Percentiles rank a stretch among this genome's conserved stretches.
Evolutionary conservation across 169 alveolate species (phyloP).

Genomic region (Theileria orientalis): DNA sequence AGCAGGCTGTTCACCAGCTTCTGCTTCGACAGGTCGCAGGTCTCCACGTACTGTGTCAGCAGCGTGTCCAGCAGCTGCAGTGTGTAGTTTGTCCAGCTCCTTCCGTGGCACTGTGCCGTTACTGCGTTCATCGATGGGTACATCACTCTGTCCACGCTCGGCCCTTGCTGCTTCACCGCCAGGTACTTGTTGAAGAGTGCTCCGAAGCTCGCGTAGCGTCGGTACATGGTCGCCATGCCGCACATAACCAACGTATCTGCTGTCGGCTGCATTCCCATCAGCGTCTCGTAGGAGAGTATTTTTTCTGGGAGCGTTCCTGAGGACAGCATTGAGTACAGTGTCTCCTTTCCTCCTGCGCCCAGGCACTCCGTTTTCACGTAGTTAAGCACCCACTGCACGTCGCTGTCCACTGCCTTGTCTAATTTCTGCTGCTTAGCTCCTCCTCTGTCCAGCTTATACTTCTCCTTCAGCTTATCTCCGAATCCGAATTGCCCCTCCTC

Average conservation of each 20-base stretch:
- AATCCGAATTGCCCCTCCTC: neutral
- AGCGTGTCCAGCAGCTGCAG: neutral
- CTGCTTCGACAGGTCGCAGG: neutral
- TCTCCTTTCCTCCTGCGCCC: neutral
- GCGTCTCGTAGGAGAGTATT: constrained; percentile 1
- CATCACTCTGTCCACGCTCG: neutral
- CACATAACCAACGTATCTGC: constrained; percentile 10
- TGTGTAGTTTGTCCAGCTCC: neutral
- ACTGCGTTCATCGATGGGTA: neutral
- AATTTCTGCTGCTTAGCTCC: neutral
- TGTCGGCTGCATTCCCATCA: neutral
- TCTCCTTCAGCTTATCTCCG: neutral
- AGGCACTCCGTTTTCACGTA: neutral
- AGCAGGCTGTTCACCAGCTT: neutral
- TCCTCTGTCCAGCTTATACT: neutral
- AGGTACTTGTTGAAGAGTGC: neutral
- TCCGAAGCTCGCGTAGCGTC: neutral
- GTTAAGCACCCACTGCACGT: neutral
- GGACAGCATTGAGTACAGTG: neutral
- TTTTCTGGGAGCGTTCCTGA: constrained; percentile 5
- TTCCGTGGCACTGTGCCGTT: neutral
- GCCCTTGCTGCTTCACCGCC: neutral
- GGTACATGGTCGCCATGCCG: neutral
- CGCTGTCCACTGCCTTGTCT: neutral
- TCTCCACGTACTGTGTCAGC: neutral